Percentiles rank a stretch among this genome's conserved stretches.
These are phyloP conservation scores for Beauveria sp. DNA, from an alignment of 2,329 filamentous ascomycete genomes.

Conservation along the genomic window DNA sequence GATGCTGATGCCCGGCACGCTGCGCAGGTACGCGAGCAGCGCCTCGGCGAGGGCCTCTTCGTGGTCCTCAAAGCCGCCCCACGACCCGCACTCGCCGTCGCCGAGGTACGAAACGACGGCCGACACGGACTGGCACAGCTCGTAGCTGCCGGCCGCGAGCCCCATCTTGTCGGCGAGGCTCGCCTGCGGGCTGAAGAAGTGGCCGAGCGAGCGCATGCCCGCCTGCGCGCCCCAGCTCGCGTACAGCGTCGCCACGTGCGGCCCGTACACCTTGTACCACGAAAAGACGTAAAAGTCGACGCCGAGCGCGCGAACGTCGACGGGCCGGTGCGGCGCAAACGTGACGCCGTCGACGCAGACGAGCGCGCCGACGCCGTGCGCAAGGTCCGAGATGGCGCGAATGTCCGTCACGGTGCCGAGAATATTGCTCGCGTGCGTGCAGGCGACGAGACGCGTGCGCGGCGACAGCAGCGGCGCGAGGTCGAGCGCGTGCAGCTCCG, in stretches of 20 bases:
- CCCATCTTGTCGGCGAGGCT: constrained; percentile 61
- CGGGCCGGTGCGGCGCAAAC: constrained; percentile 62
- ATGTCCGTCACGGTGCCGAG: constrained; percentile 64
- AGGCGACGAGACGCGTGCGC: constrained; percentile 62
- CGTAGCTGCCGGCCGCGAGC: constrained; percentile 60
- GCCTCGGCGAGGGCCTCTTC: constrained; percentile 52
- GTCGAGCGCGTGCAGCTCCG: constrained; percentile 49
- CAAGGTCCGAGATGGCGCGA: constrained; percentile 43
- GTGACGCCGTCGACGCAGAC: constrained; percentile 71
- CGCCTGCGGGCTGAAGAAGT: constrained; percentile 58
- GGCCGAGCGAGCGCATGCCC: constrained; percentile 47
- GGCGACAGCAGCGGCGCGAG: constrained; percentile 52
- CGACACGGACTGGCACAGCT: constrained; percentile 57
- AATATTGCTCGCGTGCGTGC: constrained; percentile 68
- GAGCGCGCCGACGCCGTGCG: constrained; percentile 45
- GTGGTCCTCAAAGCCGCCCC: constrained; percentile 47
- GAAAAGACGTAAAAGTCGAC: constrained; percentile 73
- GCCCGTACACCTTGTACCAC: constrained; percentile 80
- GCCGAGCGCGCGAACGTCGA: constrained; percentile 61
- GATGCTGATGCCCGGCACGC: constrained; percentile 46
- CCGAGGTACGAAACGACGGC: constrained; percentile 55
- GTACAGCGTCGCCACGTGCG: constrained; percentile 66
- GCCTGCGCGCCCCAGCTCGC: constrained; percentile 49
- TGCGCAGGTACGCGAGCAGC: constrained; percentile 51
- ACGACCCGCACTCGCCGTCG: constrained; percentile 29